These are phyloP conservation scores for Ilex aquifolium DNA, from an alignment of 257 asterid species.

Conservation along the genomic window DNA sequence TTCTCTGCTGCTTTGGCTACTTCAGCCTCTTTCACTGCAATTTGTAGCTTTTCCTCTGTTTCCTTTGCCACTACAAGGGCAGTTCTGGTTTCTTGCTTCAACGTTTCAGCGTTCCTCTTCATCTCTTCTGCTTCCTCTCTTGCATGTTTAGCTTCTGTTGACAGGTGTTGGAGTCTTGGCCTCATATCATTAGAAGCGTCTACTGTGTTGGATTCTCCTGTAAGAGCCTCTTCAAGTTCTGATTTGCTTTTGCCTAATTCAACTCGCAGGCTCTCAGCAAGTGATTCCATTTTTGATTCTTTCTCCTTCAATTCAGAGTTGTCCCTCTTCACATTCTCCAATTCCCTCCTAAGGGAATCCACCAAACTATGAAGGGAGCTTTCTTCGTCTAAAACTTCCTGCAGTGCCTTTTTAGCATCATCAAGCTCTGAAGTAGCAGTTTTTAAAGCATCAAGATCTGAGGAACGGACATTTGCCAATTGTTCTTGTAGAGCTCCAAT, in stretches of 20 bases:
- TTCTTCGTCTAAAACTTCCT: conserved; percentile 9
- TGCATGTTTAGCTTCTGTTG: conserved; percentile 5
- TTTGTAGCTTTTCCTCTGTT: conserved; percentile 3
- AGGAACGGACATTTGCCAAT: conserved; percentile 1
- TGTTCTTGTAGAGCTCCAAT: conserved; percentile 34
- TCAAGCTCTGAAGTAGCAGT: conserved; percentile 12
- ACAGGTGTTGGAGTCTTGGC: background rate
- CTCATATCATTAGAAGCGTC: background rate
- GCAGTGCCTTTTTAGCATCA: conserved; percentile 10
- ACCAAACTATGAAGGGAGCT: conserved; percentile 8
- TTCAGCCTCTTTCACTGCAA: conserved; percentile 2
- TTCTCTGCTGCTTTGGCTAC: conserved; percentile 7
- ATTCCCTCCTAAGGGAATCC: conserved; percentile 14
- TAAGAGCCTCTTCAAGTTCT: conserved; percentile 10
- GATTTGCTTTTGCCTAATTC: conserved; percentile 4
- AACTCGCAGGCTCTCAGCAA: conserved; percentile 12
- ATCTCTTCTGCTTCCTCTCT: conserved; percentile 2
- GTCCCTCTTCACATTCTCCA: conserved; percentile 10
- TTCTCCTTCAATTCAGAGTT: conserved; percentile 6
- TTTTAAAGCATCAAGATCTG: conserved; percentile 10
- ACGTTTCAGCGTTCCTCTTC: conserved; percentile 1
- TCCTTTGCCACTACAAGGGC: background rate
- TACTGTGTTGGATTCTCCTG: background rate
- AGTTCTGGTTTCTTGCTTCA: conserved; percentile 3
- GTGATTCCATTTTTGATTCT: conserved; percentile 12